phyloP scores from a whole-genome alignment of 768 basidiomycete genomes.

The Gyrodon lividus region DNA sequence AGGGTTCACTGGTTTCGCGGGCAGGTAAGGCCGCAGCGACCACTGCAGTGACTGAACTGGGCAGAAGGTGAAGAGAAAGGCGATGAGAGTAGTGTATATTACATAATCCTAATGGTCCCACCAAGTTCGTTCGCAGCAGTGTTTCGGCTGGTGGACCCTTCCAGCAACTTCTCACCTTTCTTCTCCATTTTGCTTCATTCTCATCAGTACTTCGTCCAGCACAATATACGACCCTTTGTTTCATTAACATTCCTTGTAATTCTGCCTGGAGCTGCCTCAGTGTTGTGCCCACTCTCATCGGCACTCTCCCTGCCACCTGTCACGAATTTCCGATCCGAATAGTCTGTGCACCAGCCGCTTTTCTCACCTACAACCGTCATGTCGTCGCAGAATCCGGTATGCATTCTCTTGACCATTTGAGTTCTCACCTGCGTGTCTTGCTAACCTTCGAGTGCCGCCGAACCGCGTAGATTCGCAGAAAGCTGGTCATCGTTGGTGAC shows the following conservation, averaged over 20 bases:
- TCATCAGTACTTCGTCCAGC: constrained; percentile 4
- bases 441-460: constrained; percentile 5
- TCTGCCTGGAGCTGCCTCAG: not conserved
- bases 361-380: constrained; percentile 21
- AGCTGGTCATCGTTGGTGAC: constrained; percentile 96
- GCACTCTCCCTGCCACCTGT: constrained; percentile 10
- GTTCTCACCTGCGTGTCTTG: not conserved
- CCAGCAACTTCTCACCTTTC: not conserved
- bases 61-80: not conserved
- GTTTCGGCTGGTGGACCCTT: not conserved
- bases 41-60: not conserved
- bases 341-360: constrained; percentile 4
- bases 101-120: constrained; percentile 1
- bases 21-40: not conserved
- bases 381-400: constrained; percentile 60
- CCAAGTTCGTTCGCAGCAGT: not conserved
- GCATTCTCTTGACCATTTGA: constrained; percentile 27
- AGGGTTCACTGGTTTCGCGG: not conserved
- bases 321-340: constrained; percentile 18
- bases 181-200: constrained; percentile 1
- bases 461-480: constrained; percentile 74
- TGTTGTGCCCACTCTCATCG: not conserved
- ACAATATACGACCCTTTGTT: constrained; percentile 9
- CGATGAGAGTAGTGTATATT: constrained; percentile 1
- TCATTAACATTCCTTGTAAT: constrained; percentile 6